Evolutionary conservation across 495 filamentous ascomycete species (phyloP).

Genomic region (Chaetomium cochliodes): DNA sequence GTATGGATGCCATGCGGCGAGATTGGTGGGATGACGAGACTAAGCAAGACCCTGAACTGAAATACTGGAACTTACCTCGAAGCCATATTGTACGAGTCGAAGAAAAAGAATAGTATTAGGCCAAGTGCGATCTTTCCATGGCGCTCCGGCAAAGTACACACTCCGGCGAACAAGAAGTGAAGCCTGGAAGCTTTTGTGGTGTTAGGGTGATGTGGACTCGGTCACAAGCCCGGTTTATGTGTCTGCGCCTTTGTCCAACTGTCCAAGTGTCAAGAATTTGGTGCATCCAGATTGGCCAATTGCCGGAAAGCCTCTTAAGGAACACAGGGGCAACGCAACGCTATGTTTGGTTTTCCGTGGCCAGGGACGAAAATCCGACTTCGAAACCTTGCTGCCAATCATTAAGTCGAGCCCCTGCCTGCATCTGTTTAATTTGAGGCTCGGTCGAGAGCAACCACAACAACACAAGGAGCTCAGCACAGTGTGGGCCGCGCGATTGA

Average conservation of each 20-base stretch:
- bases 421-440: constrained; percentile 4
- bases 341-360: constrained; percentile 6
- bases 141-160: background rate
- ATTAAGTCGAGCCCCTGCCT: background rate
- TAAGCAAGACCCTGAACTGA: background rate
- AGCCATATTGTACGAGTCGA: constrained; percentile 24
- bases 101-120: background rate
- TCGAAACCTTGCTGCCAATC: constrained; percentile 10
- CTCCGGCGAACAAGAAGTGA: background rate
- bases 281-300: constrained; percentile 29
- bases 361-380: constrained; percentile 10
- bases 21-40: background rate
- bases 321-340: constrained; percentile 10
- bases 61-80: constrained; percentile 26
- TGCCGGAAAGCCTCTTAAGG: constrained; percentile 7
- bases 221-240: constrained; percentile 9
- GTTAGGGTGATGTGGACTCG: constrained; percentile 3
- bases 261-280: constrained; percentile 29
- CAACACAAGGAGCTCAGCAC: background rate
- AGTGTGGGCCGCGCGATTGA: background rate
- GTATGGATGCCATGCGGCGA: background rate
- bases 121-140: constrained; percentile 3
- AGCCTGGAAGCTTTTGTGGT: background rate
- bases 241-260: constrained; percentile 17
- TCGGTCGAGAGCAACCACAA: background rate